A percentile compares a stretch with the other conserved stretches of the same genome.
Evolutionary conservation across 148 eudicot genomes (phyloP).

Genomic region (Beta vulgaris): DNA sequence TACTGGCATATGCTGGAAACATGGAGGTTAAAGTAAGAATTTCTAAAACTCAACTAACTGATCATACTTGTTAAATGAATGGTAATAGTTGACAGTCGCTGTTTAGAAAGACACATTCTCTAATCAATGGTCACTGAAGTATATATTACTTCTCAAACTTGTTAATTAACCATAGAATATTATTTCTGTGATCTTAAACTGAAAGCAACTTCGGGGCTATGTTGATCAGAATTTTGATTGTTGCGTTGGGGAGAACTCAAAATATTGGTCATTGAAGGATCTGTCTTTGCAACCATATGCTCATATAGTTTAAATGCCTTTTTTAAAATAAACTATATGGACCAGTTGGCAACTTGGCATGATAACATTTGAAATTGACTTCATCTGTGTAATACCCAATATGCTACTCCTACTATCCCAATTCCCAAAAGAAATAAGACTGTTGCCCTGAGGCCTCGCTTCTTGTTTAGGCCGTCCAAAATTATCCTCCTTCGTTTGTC

Average conservation of each 20-base stretch:
- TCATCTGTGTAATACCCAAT: background rate
- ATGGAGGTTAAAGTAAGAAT: constrained; percentile 42
- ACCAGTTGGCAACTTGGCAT: background rate
- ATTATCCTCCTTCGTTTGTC: too few species aligned
- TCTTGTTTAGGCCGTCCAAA: too few species aligned
- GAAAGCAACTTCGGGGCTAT: background rate
- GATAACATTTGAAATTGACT: background rate
- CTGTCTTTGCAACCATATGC: background rate
- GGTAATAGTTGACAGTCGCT: too few species aligned
- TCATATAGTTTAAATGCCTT: too few species aligned
- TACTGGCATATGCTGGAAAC: constrained; percentile 46
- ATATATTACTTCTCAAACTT: too few species aligned
- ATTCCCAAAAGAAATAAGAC: too few species aligned
- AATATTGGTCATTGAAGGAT: background rate
- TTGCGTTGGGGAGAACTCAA: background rate
- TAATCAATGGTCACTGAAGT: too few species aligned
- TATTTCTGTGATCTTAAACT: background rate
- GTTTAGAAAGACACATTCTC: too few species aligned
- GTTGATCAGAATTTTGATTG: too few species aligned
- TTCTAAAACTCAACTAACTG: background rate
- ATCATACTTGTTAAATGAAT: background rate
- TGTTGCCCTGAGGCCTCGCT: too few species aligned
- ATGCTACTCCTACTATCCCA: background rate
- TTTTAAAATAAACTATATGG: background rate
- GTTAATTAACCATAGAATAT: too few species aligned